Base-by-base conservation (phyloP, 148 eudicot species). In the Agrostemma githago region DNA sequence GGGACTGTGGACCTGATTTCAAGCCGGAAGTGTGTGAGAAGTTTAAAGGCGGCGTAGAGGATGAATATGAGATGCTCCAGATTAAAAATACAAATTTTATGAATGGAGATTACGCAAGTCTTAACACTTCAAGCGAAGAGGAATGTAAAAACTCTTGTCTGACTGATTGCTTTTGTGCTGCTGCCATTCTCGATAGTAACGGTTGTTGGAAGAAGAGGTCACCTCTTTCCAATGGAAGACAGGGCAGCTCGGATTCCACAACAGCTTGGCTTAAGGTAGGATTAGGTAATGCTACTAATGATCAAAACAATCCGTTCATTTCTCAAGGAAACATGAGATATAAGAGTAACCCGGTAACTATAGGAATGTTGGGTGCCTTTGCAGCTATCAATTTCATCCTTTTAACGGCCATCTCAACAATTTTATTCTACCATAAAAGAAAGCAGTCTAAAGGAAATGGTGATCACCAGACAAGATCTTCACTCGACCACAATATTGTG, bases 1-100 rank as follows among this genome's bases (percentile, higher is more conserved):
- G 88, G 42, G 75, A 81, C 79, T 89, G 92, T 73, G 82, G 71
- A 39, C 82, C 84, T 0, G 69, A 74, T 76, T 82, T 82, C 71
- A n/a, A 51, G 4, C 74, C 1, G 17, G 74, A 74, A 15, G 65
- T 77, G 66, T 79, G 79, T 72, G 58, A 15, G 48, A 62, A 64
- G 1, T 5, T 26, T 26, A 26, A 26, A 26, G 34, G 34, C 34
- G 34, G 34, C 34, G 34, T 26, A 26, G 34, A 26, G 34, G 34
- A 26, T 26, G 34, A 26, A 26, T 26, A 26, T 26, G 34, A 26
- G 34, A 26, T 26, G 34, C 53, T 16, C 14, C 20, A n/a, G 71
- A 19, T 88, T 44, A 9, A 0, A 41, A 41, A 73, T n/a, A 79
- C 72, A 14, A 81, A 77, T 37, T 85, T 86, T 85, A 81, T 83